phyloP scores from a whole-genome alignment of 768 basidiomycete genomes.

The Mycena leptocephala region DNA sequence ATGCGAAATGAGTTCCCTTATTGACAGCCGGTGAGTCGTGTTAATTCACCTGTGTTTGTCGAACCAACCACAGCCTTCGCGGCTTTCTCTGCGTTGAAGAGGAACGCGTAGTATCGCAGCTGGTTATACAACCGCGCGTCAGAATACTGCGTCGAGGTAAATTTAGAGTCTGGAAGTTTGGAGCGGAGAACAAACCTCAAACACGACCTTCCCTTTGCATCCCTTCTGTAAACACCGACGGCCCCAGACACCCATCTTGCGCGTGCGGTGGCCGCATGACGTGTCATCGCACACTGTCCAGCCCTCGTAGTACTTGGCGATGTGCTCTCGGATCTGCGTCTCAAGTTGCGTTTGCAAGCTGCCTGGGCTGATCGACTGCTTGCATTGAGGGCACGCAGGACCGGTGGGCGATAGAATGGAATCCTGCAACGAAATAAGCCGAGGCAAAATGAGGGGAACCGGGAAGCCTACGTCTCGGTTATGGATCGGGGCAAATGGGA shows the following conservation, averaged over 20 bases:
- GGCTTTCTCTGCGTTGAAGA: constrained; percentile 85
- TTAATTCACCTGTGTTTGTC: constrained; percentile 52
- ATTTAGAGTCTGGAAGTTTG: neutral
- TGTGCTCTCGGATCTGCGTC: constrained; percentile 83
- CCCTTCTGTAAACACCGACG: constrained; percentile 80
- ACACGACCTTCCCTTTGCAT: constrained; percentile 80
- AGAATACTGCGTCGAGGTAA: constrained; percentile 72
- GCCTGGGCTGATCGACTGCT: constrained; percentile 62
- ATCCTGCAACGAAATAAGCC: constrained; percentile 59
- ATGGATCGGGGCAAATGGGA: constrained; percentile 72
- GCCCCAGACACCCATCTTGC: constrained; percentile 96
- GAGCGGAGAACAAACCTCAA: constrained; percentile 73
- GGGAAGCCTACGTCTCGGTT: constrained; percentile 68
- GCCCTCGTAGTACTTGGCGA: constrained; percentile 89
- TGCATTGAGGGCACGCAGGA: constrained; percentile 80
- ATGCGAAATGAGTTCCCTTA: neutral
- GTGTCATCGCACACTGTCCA: constrained; percentile 92
- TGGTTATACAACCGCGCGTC: constrained; percentile 93
- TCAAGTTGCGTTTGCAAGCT: constrained; percentile 92
- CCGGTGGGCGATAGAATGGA: constrained; percentile 79
- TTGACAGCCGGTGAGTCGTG: neutral
- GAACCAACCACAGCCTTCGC: constrained; percentile 66
- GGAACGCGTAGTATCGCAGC: constrained; percentile 83
- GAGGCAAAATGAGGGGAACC: neutral
- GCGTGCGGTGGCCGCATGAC: constrained; percentile 87